These are phyloP conservation scores for Pseudocercospora fijiensis DNA, from an alignment of 2,329 filamentous ascomycete species.

Conservation along the genomic window DNA sequence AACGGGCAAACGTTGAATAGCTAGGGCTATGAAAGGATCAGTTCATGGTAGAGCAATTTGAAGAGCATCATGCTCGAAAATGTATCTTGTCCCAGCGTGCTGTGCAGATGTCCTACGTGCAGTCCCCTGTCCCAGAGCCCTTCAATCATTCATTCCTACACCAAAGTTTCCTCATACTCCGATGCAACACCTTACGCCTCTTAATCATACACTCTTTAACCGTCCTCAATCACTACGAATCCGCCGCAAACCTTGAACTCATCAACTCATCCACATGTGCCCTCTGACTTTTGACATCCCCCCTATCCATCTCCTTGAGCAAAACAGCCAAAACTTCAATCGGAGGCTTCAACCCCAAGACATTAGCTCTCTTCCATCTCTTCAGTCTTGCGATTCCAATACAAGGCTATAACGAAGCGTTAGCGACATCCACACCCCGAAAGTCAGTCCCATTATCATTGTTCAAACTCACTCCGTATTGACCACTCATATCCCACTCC, in stretches of 20 bases:
- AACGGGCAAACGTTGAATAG: not conserved
- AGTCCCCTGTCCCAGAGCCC: not conserved
- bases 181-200: not conserved
- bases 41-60: too few relatives aligned
- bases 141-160: not conserved
- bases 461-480: slow-evolving; percentile 78
- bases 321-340: slow-evolving; percentile 87
- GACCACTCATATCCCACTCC: slow-evolving; percentile 87
- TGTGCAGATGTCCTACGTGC: not conserved
- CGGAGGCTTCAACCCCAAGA: slow-evolving; percentile 79
- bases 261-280: slow-evolving; percentile 72
- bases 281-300: slow-evolving; percentile 56
- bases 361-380: slow-evolving; percentile 84
- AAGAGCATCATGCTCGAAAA: not conserved
- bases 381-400: slow-evolving; percentile 78
- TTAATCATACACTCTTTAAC: not conserved
- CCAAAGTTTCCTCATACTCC: not conserved
- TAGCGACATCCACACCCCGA: too few relatives aligned
- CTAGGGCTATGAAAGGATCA: not conserved
- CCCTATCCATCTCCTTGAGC: slow-evolving; percentile 65
- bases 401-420: slow-evolving; percentile 67
- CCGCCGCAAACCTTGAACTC: slow-evolving; percentile 48
- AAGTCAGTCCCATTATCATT: too few relatives aligned
- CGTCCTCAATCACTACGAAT: slow-evolving; percentile 32
- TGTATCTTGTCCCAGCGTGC: not conserved